These are phyloP conservation scores for Ceratocystis cubensis DNA, from an alignment of 2,329 filamentous ascomycete genomes.

Conservation along the genomic window DNA sequence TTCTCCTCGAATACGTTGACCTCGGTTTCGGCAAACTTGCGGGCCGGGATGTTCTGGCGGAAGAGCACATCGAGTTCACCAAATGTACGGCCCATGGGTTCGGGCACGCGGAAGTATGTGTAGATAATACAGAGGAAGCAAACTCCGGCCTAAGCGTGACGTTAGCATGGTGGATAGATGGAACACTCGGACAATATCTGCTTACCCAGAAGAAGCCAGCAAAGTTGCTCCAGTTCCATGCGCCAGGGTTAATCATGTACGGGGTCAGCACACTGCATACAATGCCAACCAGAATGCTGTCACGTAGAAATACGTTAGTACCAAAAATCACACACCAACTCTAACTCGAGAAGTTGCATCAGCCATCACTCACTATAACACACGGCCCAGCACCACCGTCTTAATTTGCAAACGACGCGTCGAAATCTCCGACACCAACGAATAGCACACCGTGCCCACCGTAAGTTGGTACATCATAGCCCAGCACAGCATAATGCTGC, in stretches of 20 bases:
- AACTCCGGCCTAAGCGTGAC: conserved; percentile 29
- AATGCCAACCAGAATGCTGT: conserved; percentile 66
- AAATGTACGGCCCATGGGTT: conserved; percentile 39
- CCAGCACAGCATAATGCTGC: conserved; percentile 75
- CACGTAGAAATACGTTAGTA: conserved; percentile 16
- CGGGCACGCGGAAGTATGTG: conserved; percentile 41
- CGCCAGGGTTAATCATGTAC: conserved; percentile 81
- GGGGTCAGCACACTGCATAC: conserved; percentile 71
- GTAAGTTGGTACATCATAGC: conserved; percentile 74
- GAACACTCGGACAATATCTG: conserved; percentile 7
- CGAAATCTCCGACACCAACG: conserved; percentile 72
- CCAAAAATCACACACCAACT: background rate
- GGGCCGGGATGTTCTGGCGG: conserved; percentile 30
- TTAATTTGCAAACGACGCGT: conserved; percentile 78
- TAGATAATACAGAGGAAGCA: conserved; percentile 36
- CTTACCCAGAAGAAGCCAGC: conserved; percentile 74
- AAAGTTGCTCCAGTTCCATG: conserved; percentile 81
- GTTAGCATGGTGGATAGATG: background rate
- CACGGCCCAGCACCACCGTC: conserved; percentile 75
- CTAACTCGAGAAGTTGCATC: background rate
- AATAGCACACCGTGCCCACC: conserved; percentile 83
- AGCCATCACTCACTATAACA: conserved; percentile 47
- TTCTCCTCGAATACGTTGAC: conserved; percentile 22
- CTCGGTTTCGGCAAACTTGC: conserved; percentile 28
- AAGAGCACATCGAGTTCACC: conserved; percentile 35